Conservation (phyloP, 306 rosid species). For the Astragalus glycyphyllos region DNA sequence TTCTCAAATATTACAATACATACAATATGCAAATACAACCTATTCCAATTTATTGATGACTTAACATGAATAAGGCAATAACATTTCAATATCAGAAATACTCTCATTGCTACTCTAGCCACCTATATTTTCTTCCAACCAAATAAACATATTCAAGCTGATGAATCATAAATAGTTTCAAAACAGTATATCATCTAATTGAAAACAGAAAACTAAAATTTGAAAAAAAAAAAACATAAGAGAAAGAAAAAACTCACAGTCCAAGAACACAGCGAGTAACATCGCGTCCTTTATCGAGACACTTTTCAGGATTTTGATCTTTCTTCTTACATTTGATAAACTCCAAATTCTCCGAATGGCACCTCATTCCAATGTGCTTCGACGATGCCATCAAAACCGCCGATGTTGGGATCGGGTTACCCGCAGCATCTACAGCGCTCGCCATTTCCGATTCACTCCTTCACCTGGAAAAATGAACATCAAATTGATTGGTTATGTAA, state of each 20-base stretch:
- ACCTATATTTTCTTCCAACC: conserved; percentile 7
- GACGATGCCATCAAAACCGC: conserved; percentile 89
- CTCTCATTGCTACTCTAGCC: conserved; percentile 15
- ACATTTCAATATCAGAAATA: conserved; percentile 8
- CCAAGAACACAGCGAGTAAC: conserved; percentile 91
- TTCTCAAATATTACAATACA: conserved; percentile 6
- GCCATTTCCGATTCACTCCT: conserved; percentile 59
- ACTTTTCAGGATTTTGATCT: conserved; percentile 90
- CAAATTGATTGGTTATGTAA: background rate
- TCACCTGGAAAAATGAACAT: conserved; percentile 8
- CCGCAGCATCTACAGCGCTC: conserved; percentile 77
- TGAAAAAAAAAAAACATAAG: background rate
- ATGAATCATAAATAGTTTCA: background rate
- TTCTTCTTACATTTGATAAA: conserved; percentile 91
- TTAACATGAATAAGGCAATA: background rate
- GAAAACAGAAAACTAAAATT: too few species aligned
- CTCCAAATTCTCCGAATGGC: conserved; percentile 83
- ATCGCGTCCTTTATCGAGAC: conserved; percentile 86
- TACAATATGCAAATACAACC: conserved; percentile 24
- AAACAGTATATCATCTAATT: too few species aligned
- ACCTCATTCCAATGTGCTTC: conserved; percentile 75
- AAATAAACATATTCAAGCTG: background rate
- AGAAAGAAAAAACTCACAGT: conserved; percentile 57
- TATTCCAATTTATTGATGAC: background rate
- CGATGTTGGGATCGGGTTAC: conserved; percentile 94